Evolutionary conservation across 2,329 filamentous ascomycete genomes (phyloP).

Genomic region (Beauveria brongniartii): DNA sequence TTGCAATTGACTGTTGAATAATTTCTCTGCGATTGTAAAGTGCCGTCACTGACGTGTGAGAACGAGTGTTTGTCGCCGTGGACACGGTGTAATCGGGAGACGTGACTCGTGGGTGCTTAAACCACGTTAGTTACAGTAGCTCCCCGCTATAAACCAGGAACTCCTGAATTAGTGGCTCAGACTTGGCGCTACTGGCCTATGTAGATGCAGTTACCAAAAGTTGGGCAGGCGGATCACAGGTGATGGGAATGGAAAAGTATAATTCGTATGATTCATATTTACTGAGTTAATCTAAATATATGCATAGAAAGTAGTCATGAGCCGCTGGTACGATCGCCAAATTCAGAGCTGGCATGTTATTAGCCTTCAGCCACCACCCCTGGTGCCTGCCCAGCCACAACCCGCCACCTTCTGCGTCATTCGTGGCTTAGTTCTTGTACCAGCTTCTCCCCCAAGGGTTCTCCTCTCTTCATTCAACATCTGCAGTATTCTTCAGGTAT

Average conservation of each 20-base stretch:
- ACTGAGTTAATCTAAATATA: not conserved
- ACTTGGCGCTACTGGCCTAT: not conserved
- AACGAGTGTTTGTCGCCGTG: not conserved
- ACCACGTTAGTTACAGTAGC: not conserved
- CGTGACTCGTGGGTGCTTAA: not conserved
- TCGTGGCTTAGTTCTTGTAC: not conserved
- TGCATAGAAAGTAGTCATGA: not conserved
- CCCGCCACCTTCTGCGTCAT: not conserved
- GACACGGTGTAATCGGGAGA: slow-evolving; percentile 7
- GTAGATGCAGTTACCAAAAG: not conserved
- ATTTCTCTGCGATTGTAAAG: not conserved
- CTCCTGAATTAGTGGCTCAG: not conserved
- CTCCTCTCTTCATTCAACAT: not conserved
- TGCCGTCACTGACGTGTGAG: not conserved
- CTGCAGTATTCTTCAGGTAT: not conserved
- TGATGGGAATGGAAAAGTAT: too few species aligned
- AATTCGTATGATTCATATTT: too few species aligned
- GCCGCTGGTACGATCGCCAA: not conserved
- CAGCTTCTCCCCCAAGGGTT: not conserved
- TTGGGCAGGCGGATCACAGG: not conserved
- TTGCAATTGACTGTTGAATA: not conserved
- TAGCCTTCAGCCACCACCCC: not conserved
- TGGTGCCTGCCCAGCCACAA: slow-evolving; percentile 1
- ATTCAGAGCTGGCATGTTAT: not conserved
- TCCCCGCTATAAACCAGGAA: slow-evolving; percentile 2